Percentiles rank a stretch among this genome's conserved stretches.
Conservation (phyloP, 306 rosid genomes). For the Pyrus betulifolia region DNA sequence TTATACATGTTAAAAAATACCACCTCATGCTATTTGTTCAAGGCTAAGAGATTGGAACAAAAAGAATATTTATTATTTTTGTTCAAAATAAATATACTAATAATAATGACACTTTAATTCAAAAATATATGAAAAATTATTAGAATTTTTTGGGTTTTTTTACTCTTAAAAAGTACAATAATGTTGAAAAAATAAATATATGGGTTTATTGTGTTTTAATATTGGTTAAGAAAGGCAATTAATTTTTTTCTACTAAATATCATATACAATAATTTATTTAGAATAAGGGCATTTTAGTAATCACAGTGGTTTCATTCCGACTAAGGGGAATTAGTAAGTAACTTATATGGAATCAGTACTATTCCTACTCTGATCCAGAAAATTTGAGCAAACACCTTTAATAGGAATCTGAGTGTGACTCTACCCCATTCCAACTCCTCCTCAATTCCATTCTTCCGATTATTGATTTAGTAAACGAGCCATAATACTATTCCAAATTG, state of each 20-base stretch:
- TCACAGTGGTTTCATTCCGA: no score
- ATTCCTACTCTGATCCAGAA: no score
- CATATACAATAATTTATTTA: not conserved
- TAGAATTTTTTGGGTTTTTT: not conserved
- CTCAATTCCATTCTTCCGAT: not conserved
- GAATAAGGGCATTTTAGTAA: not conserved
- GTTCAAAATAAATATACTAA: no score
- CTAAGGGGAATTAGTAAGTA: no score
- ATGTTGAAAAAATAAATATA: no score
- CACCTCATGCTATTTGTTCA: not conserved
- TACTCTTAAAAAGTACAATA: not conserved
- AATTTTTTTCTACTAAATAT: no score
- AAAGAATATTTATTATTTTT: not conserved
- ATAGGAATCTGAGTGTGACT: no score
- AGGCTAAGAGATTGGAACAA: not conserved
- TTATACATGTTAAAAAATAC: not conserved
- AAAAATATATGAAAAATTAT: not conserved
- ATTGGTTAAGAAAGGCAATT: no score
- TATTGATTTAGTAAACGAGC: not conserved
- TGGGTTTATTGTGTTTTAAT: no score
- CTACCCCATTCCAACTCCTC: not conserved
- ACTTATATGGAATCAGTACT: no score
- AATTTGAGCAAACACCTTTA: no score
- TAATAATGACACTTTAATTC: not conserved
- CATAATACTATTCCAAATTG: not conserved